A percentile compares a stretch with the other conserved stretches of the same genome.
Evolutionary conservation across 1,284 basidiomycete species (phyloP).

Genomic region (Puccinia triticina): DNA sequence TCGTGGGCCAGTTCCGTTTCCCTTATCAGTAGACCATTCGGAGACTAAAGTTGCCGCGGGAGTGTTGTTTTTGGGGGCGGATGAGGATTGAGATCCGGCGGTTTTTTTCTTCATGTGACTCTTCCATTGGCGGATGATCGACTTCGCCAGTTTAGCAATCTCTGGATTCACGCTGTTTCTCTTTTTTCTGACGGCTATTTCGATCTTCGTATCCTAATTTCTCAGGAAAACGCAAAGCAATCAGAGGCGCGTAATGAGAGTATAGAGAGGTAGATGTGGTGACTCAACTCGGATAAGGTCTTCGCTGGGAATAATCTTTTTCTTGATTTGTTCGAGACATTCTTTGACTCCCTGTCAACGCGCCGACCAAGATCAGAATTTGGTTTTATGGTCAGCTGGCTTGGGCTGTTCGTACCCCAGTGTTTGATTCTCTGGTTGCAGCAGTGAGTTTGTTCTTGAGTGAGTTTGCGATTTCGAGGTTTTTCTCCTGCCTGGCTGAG

Average conservation of each 20-base stretch:
- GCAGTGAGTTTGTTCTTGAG: slow-evolving; percentile 38
- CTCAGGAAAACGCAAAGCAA: neutral
- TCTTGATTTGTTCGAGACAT: slow-evolving; percentile 26
- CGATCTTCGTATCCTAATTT: slow-evolving; percentile 43
- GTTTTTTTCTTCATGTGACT: slow-evolving; percentile 34
- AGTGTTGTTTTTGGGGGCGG: neutral
- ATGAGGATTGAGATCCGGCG: neutral
- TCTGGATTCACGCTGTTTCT: slow-evolving; percentile 40
- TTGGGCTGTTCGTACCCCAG: neutral
- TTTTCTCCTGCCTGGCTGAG: no score
- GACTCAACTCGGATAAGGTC: slow-evolving; percentile 48
- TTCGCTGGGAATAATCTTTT: slow-evolving; percentile 39
- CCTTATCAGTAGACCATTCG: neutral
- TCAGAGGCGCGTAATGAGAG: neutral
- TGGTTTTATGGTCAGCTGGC: neutral
- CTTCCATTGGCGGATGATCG: slow-evolving; percentile 45
- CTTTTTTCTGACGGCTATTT: slow-evolving; percentile 43
- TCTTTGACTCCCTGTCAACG: slow-evolving; percentile 26
- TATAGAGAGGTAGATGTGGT: neutral
- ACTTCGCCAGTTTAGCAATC: slow-evolving; percentile 45
- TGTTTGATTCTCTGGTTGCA: slow-evolving; percentile 13
- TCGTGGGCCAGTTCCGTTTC: neutral
- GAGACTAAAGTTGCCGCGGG: neutral
- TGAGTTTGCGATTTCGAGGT: slow-evolving; percentile 29
- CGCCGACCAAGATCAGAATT: neutral